Evolutionary conservation across 202 grass and related monocot genomes (phyloP).

Genomic region (Zizania palustris): DNA sequence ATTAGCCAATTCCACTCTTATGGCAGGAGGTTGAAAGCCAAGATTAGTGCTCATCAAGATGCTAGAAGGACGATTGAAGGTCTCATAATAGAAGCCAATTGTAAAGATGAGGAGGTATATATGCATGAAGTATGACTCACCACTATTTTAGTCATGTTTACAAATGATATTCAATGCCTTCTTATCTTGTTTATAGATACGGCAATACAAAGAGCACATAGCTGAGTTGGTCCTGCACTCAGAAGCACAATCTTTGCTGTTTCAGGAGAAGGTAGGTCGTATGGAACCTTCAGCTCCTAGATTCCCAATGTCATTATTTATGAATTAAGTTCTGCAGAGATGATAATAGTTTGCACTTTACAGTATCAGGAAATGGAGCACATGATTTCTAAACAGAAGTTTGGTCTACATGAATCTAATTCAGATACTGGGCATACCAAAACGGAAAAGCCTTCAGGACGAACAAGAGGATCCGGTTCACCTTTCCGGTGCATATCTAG

Average conservation of each 20-base stretch:
- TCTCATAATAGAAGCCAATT: slow-evolving; percentile 55
- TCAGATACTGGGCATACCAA: slow-evolving; percentile 50
- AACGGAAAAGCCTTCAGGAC: slow-evolving; percentile 56
- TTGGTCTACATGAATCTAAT: slow-evolving; percentile 43
- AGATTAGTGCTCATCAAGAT: slow-evolving; percentile 66
- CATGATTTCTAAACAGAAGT: slow-evolving; percentile 55
- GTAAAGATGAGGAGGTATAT: slow-evolving; percentile 80
- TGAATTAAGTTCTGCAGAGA: slow-evolving; percentile 34
- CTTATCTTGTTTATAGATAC: slow-evolving; percentile 61
- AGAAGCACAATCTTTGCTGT: slow-evolving; percentile 85
- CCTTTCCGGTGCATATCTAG: slow-evolving; percentile 87
- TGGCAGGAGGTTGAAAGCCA: slow-evolving; percentile 43
- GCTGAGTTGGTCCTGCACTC: slow-evolving; percentile 80
- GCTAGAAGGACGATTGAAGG: slow-evolving; percentile 58
- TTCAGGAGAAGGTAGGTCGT: slow-evolving; percentile 70
- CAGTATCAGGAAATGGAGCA: slow-evolving; percentile 80
- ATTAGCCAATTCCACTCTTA: slow-evolving; percentile 31
- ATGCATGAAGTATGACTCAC: neutral
- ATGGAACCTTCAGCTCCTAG: slow-evolving; percentile 24
- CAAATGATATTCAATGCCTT: slow-evolving; percentile 43
- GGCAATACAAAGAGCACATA: slow-evolving; percentile 77
- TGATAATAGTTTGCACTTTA: slow-evolving; percentile 42
- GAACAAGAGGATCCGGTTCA: slow-evolving; percentile 66
- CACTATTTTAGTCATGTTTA: slow-evolving; percentile 27
- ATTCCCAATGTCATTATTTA: slow-evolving; percentile 31